Evolutionary conservation across 257 asterid genomes (phyloP), one percentile per base, ranked within the genome.

Genomic region (Capsicum chinense): DNA sequence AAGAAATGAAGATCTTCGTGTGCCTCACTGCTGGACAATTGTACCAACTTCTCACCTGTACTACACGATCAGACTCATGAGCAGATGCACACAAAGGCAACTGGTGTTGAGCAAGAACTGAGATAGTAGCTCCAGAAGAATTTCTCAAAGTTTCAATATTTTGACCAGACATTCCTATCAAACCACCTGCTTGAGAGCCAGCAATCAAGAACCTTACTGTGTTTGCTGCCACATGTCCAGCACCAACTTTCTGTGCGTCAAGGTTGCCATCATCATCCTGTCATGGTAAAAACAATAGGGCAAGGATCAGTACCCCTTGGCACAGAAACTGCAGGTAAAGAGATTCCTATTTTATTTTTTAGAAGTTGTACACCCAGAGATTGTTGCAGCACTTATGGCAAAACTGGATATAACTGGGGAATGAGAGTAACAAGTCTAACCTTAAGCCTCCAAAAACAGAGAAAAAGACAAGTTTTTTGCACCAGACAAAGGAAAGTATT

Each of bases 21-120:
- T 63, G 69, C 39, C 69, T 9, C 69, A 33, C 47, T 66, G 47
- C 26, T 54, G 48, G 47, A 21, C 62, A 54, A 54, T 14, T 26
- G 14, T 78, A 52, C 48, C 81, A 54, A 26, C 50, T 74, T 79
- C 90, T 83, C 81, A 97, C 99, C 98, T 97, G 99, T 54, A 94
- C 98, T 85, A 95, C 96, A 86, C 98, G 94, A 86, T 94, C 99
- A 62, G 99, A 91, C 88, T 97, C 99, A 83, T 93, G 95, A 19
- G 96, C 95, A 58, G 99, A 93, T 62, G 99, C 99, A 91, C 98
- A 95, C 39, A 97, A 92, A 84, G 99, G 98, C 86, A 97, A 79
- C 90, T 97, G 98, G 85, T 88, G 93, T 83, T 95, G 97, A 84
- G 98, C 91, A 86, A 91, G 96, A 91, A 97, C 93, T n/a, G 93